Percentiles rank a stretch among this genome's conserved stretches.
These are phyloP conservation scores for Serendipita sp. DNA, from an alignment of 768 basidiomycete species.

Conservation along the genomic window DNA sequence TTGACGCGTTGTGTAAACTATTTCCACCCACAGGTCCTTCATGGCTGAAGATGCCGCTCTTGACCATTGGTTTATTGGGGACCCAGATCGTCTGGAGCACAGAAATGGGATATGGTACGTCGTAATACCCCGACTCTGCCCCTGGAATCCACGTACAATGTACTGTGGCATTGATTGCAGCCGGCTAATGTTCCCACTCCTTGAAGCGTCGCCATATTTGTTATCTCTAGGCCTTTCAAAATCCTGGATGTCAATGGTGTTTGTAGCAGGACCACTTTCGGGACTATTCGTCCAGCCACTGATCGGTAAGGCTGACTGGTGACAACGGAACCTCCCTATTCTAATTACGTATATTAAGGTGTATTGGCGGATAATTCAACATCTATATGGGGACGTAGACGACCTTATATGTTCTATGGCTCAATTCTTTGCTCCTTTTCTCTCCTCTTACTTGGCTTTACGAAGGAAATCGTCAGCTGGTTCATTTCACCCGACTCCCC, in stretches of 20 bases:
- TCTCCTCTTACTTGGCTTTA: constrained; percentile 74
- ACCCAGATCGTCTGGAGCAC: constrained; percentile 87
- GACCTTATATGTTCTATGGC: constrained; percentile 72
- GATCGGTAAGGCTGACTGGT: constrained; percentile 35
- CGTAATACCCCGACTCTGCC: background rate
- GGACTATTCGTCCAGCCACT: constrained; percentile 85
- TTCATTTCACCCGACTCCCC: constrained; percentile 23
- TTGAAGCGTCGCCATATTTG: constrained; percentile 59
- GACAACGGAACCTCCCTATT: no score
- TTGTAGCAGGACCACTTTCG: constrained; percentile 80
- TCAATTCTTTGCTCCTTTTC: constrained; percentile 48
- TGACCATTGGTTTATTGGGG: constrained; percentile 69
- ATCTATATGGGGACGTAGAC: constrained; percentile 66
- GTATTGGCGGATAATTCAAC: constrained; percentile 72
- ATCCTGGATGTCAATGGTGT: constrained; percentile 76
- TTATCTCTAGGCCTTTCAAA: constrained; percentile 78
- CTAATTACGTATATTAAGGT: constrained; percentile 16
- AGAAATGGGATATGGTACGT: constrained; percentile 75
- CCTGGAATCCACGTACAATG: no score
- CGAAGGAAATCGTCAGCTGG: constrained; percentile 44
- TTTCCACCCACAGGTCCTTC: constrained; percentile 26
- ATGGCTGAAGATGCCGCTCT: constrained; percentile 47
- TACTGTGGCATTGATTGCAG: no score
- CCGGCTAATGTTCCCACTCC: background rate
- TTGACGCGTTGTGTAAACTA: no score